Evolutionary conservation across 176 grass and related monocot species (phyloP).

Genomic region (Chloris gayana): DNA sequence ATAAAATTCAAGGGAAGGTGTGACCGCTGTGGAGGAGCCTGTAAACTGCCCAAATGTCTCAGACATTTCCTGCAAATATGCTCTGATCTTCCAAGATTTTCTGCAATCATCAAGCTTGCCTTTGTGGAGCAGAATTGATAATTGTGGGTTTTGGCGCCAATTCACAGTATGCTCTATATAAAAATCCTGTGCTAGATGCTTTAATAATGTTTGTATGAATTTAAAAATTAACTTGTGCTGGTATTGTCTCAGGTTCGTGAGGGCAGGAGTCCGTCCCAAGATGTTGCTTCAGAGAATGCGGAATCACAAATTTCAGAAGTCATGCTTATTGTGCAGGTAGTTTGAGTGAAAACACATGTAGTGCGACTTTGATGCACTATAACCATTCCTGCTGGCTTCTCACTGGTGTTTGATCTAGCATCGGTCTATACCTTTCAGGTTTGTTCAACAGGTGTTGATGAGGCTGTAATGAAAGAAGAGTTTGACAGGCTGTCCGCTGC

Average conservation of each 20-base stretch:
- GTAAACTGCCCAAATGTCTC: conserved; percentile 94
- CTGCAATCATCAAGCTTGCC: conserved; percentile 64
- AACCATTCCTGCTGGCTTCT: conserved; percentile 25
- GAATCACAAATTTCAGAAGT: conserved; percentile 76
- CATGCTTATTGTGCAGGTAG: conserved; percentile 95
- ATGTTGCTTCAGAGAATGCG: conserved; percentile 34
- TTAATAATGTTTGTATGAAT: no score
- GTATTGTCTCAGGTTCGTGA: conserved; percentile 79
- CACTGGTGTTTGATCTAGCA: conserved; percentile 9
- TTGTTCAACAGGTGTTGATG: conserved; percentile 80
- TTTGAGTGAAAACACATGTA: conserved; percentile 27
- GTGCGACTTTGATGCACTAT: not conserved
- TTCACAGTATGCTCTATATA: conserved; percentile 58
- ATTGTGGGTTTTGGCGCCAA: conserved; percentile 98
- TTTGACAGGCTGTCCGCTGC: conserved; percentile 67
- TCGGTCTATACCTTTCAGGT: conserved; percentile 51
- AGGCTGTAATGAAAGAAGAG: conserved; percentile 80
- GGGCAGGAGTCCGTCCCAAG: conserved; percentile 63
- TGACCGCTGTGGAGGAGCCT: conserved; percentile 95
- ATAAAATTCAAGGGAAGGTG: conserved; percentile 76
- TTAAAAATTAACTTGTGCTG: no score
- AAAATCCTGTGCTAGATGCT: conserved; percentile 19
- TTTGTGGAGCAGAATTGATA: conserved; percentile 84
- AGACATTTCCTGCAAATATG: conserved; percentile 71
- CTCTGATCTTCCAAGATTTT: conserved; percentile 83